Base-by-base conservation (phyloP, 805 yeast genomes). In the Jamesozyma spencerorum region DNA sequence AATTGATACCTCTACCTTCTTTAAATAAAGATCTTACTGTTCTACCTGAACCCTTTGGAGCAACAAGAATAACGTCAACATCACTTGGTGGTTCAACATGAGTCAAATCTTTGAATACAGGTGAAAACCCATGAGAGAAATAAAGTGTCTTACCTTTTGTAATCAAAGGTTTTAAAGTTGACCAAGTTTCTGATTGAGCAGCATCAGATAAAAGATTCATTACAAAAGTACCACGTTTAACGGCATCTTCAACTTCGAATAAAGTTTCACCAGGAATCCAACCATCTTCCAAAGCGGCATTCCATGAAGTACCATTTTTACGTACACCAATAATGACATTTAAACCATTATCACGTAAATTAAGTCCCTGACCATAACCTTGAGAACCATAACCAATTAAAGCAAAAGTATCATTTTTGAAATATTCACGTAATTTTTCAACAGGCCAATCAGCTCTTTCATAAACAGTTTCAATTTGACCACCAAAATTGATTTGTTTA, bases 41-140 rank as follows among this genome's bases (percentile, higher is more conserved):
- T 78, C 98, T 87, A 74, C 98, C 98, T 50, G 97, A 90, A 68
- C 98, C 98, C 84, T 92, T 92, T 74, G 98, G 98, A 70, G 98
- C 98, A 64, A 90, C 98, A 65, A 92, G 77, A 73, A 92, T 92
- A 55, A 88, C 97, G 64, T 92, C 98, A 54, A 92, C 77, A 72
- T 90, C 84, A 55, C 72, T 71, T 74, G 98, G 98, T 62, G 95
- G 82, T 60, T 79, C 96, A 60, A 92, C 98, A 62, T 88, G 75
- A 66, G 98, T 92, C 71, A 90, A 81, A 60, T 87, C 87, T 75
- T 87, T 86, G 90, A 92, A 92, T 48, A 92, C 97, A 64, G 97
- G 97, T 42, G 97, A 88, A 85, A 92, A 92, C 65, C 98, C 98
- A 75, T 92, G 98, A 51, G 98, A 84, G 77, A 92, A 92, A 85